Base-by-base conservation (phyloP, 768 basidiomycete genomes). In the Collybia mongolica region DNA sequence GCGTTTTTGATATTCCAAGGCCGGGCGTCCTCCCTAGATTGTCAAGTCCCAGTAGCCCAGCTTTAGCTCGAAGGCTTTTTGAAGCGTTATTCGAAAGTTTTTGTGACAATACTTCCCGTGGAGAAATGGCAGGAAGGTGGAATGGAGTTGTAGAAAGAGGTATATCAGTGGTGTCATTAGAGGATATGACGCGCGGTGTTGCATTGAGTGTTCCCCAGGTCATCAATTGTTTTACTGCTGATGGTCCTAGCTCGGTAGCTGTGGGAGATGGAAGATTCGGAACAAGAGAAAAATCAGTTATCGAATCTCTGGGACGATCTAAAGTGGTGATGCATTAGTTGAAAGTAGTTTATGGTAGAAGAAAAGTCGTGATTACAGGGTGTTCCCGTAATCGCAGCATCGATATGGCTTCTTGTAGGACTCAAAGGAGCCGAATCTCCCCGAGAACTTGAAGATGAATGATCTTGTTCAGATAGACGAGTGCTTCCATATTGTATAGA, bases 181-280 rank as follows among this genome's bases (percentile, higher is more conserved):
- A 70, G 9, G 84, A 83, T 55, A 98, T 79, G 4, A 97, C 79
- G 46, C 96, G 86, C 2, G 97, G 97, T 7, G 97, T 98, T 14
- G 90, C 87, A 55, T 86, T 83, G 19, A 98, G 75, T 11, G 93
- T 94, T 1, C 97, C 97, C 93, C 93, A 95, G 11, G 97, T 99
- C 88, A 98, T 93, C 14, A 99, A 80, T 57, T 98, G 87, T 60
- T 93, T 93, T 45, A 98, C 77, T 1, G 91, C 89, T 4, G 76
- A 72, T 1, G 93, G 82, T 0, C 90, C 91, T 40, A 98, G 79
- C 60, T 90, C 76, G 5, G 84, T 79, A 0, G 93, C 86, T 6
- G 88, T 90, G 1, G 94, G 94, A 0, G 94, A 92, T 2, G 97
- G 96, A 8, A 96, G 68, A 48, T 83, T 82, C 12, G 93, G 86